Conservation (phyloP, 2,329 filamentous ascomycete genomes). For the Bipolaris victoriae region DNA sequence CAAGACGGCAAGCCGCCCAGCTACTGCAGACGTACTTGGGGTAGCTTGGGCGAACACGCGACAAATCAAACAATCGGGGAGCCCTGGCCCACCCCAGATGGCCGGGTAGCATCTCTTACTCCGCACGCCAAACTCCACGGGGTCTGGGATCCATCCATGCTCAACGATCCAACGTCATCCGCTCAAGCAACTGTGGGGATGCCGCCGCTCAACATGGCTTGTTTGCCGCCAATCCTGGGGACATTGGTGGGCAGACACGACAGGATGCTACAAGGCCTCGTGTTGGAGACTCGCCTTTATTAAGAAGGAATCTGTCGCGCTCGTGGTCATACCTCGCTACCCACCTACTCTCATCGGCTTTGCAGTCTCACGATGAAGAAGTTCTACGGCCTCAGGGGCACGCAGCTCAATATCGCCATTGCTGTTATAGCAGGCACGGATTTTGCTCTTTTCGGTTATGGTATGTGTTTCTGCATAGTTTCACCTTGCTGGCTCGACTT, state of each 20-base stretch:
- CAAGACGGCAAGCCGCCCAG: conserved; percentile 5
- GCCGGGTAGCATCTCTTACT: conserved; percentile 12
- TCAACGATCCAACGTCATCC: conserved; percentile 25
- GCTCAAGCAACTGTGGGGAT: conserved; percentile 15
- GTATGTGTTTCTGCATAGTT: conserved; percentile 43
- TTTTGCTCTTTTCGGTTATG: conserved; percentile 70
- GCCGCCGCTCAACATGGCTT: conserved; percentile 16
- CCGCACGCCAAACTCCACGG: conserved; percentile 26
- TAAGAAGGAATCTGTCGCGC: conserved; percentile 13
- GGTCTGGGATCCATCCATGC: conserved; percentile 18
- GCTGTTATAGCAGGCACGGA: conserved; percentile 74
- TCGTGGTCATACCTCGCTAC: neutral
- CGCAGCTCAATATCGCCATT: conserved; percentile 69
- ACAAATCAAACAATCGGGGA: conserved; percentile 1
- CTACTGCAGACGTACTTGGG: neutral
- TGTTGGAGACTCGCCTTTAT: conserved; percentile 1
- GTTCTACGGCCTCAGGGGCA: conserved; percentile 71
- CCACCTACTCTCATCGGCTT: neutral
- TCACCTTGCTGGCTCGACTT: neutral
- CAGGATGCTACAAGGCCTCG: conserved; percentile 13
- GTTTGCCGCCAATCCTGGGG: conserved; percentile 7
- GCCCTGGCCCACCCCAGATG: conserved; percentile 8
- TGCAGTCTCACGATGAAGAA: conserved; percentile 33
- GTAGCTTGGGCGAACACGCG: neutral
- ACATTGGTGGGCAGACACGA: conserved; percentile 11